Evolutionary conservation across 2,329 filamentous ascomycete genomes (phyloP).

Genomic region (Zymoseptoria crescenta): DNA sequence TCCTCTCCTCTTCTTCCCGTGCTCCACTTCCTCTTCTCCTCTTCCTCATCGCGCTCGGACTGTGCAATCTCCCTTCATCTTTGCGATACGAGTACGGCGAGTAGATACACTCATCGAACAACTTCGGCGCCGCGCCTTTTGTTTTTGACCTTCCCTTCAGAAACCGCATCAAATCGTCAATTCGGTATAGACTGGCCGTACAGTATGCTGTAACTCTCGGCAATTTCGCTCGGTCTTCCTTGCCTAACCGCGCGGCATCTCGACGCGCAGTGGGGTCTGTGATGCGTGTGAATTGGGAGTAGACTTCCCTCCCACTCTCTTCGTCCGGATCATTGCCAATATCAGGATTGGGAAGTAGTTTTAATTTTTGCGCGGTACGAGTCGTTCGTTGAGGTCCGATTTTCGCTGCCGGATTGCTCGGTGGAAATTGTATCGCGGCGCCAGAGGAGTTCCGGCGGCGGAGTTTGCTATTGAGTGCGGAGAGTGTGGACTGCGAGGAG

Average conservation of each 20-base stretch:
- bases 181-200: conserved; percentile 82
- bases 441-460: conserved; percentile 79
- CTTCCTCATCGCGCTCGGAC: conserved; percentile 22
- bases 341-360: conserved; percentile 88
- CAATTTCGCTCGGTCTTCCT: conserved; percentile 79
- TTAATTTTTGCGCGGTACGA: conserved; percentile 92
- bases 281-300: conserved; percentile 94
- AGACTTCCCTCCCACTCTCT: conserved; percentile 89
- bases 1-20: conserved; percentile 13
- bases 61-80: conserved; percentile 19
- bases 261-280: conserved; percentile 90
- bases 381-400: conserved; percentile 92
- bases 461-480: conserved; percentile 78
- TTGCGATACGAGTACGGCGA: conserved; percentile 74
- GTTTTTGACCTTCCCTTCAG: conserved; percentile 75
- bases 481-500: conserved; percentile 51
- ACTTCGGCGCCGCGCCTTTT: conserved; percentile 74
- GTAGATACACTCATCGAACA: conserved; percentile 97
- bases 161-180: conserved; percentile 83
- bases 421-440: conserved; percentile 41
- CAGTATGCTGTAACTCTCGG: conserved; percentile 95
- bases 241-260: conserved; percentile 85
- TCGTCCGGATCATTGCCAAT: conserved; percentile 73
- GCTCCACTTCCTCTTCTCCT: conserved; percentile 2
- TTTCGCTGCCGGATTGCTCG: conserved; percentile 50